Conservation (phyloP, 257 asterid species). For the Buddleja alternifolia region DNA sequence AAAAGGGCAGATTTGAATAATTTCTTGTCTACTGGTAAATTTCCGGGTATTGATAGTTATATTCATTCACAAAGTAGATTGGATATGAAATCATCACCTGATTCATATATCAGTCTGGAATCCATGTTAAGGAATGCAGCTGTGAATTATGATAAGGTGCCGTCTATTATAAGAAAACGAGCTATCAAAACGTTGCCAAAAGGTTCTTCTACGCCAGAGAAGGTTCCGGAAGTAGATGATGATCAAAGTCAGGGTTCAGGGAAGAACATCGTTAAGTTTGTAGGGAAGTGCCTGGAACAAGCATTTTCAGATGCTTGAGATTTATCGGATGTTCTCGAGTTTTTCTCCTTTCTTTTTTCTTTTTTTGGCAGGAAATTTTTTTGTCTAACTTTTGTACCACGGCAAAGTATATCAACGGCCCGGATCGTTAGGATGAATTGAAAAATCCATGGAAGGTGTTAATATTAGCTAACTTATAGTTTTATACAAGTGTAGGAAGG, state of each 20-base stretch:
- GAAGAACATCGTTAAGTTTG: conserved; percentile 12
- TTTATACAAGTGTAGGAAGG: too few relatives aligned
- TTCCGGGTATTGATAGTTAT: conserved; percentile 36
- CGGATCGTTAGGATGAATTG: too few relatives aligned
- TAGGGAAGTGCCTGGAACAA: conserved; percentile 33
- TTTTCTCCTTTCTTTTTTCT: background rate
- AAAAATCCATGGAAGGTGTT: too few relatives aligned
- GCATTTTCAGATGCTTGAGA: conserved; percentile 33
- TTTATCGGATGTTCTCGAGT: background rate
- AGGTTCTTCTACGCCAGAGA: conserved; percentile 3
- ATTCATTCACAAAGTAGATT: conserved; percentile 18
- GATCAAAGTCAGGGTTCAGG: background rate
- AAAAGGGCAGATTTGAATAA: conserved; percentile 22
- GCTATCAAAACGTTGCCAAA: conserved; percentile 5
- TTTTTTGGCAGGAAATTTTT: background rate
- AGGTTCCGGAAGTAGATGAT: conserved; percentile 16
- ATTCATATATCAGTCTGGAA: conserved; percentile 16
- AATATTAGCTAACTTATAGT: too few relatives aligned
- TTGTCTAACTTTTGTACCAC: background rate
- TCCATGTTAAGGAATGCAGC: conserved; percentile 40
- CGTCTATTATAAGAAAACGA: conserved; percentile 50
- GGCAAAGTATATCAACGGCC: too few relatives aligned
- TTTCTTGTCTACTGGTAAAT: conserved; percentile 36
- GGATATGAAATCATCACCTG: background rate
- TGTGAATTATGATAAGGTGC: conserved; percentile 33